Percentiles rank a stretch among this genome's conserved stretches.
Evolutionary conservation across 441 rosid species (phyloP).

Genomic region (Syzygium malaccense): DNA sequence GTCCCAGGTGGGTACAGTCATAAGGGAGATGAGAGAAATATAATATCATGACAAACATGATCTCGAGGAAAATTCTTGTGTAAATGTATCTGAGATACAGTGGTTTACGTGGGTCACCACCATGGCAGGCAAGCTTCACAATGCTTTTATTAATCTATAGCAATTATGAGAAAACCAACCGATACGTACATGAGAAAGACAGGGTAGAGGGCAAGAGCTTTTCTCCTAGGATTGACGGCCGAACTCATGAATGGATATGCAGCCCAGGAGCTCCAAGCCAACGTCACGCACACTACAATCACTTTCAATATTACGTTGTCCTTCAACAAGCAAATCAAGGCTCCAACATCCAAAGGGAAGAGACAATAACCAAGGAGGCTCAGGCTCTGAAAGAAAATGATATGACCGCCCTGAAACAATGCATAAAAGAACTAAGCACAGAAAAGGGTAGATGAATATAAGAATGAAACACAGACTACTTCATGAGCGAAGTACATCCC

Average conservation of each 20-base stretch:
- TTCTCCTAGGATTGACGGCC: slow-evolving; percentile 79
- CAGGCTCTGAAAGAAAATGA: slow-evolving; percentile 86
- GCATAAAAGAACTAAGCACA: background rate
- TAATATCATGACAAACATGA: background rate
- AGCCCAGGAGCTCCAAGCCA: slow-evolving; percentile 99
- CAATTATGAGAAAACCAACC: slow-evolving; percentile 85
- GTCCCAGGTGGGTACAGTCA: background rate
- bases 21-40: background rate
- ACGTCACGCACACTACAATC: slow-evolving; percentile 64
- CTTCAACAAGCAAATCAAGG: slow-evolving; percentile 77
- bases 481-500: background rate
- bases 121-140: background rate
- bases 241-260: slow-evolving; percentile 98
- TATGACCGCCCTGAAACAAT: slow-evolving; percentile 80
- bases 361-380: slow-evolving; percentile 92
- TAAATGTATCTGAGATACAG: background rate
- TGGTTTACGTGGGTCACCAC: background rate
- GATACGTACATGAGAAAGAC: slow-evolving; percentile 93
- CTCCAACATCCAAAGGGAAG: slow-evolving; percentile 88
- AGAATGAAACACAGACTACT: background rate
- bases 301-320: slow-evolving; percentile 69
- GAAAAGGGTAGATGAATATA: background rate
- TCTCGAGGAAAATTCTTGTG: background rate
- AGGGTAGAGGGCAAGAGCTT: slow-evolving; percentile 88
- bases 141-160: slow-evolving; percentile 46